Conservation (phyloP, 768 basidiomycete species). For the Udeniomyces megalosporus region DNA sequence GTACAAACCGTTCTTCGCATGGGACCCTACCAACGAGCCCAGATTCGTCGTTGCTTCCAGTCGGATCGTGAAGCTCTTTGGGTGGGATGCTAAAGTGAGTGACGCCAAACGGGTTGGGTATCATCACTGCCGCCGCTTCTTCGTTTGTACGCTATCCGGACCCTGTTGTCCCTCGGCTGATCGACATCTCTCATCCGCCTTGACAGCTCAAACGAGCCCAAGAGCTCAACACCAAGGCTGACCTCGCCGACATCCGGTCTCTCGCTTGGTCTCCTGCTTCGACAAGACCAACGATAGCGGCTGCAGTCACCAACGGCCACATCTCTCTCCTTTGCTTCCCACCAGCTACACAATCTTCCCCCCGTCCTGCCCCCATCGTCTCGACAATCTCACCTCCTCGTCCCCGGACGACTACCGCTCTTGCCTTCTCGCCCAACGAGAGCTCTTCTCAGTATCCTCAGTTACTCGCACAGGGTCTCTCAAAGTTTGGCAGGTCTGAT, state of each 20-base stretch:
- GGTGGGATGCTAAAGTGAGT: conserved; percentile 9
- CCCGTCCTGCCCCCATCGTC: too few species aligned
- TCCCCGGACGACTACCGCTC: too few species aligned
- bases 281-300: too few species aligned
- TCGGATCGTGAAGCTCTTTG: conserved; percentile 3
- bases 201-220: background rate
- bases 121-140: too few species aligned
- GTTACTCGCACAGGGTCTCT: conserved; percentile 13
- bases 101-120: too few species aligned
- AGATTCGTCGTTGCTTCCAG: background rate
- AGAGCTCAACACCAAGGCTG: conserved; percentile 1
- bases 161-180: background rate
- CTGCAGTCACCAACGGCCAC: conserved; percentile 1
- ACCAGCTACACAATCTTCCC: background rate
- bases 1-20: conserved; percentile 1
- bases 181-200: background rate
- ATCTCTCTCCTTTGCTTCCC: conserved; percentile 8
- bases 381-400: too few species aligned
- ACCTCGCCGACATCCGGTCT: background rate
- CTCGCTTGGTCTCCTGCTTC: conserved; percentile 16
- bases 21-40: conserved; percentile 6
- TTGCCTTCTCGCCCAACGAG: too few species aligned
- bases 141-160: too few species aligned
- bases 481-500: conserved; percentile 8
- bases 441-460: too few species aligned